phyloP scores from a whole-genome alignment of 768 basidiomycete genomes.

The Pulveroboletus frians region DNA sequence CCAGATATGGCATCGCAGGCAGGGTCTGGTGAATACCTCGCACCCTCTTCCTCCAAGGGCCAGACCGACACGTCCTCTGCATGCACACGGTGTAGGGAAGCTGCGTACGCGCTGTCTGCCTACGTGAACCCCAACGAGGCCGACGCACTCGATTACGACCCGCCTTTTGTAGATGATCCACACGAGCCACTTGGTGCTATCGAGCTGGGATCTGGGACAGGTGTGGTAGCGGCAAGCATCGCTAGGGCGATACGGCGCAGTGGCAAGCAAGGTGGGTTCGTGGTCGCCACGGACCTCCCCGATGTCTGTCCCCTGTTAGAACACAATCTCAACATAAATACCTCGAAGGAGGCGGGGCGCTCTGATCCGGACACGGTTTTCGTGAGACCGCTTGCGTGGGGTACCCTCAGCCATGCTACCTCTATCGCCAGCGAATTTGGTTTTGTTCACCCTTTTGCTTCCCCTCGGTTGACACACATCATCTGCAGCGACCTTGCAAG shows the following conservation, averaged over 20 bases:
- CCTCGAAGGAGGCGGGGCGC: slow-evolving; percentile 15
- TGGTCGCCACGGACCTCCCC: slow-evolving; percentile 69
- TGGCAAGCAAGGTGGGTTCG: slow-evolving; percentile 14
- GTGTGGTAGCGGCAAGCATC: slow-evolving; percentile 50
- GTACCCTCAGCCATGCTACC: slow-evolving; percentile 41
- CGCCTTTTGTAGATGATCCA: slow-evolving; percentile 37
- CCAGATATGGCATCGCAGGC: slow-evolving; percentile 76
- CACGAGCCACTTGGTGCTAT: slow-evolving; percentile 37
- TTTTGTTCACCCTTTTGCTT: slow-evolving; percentile 5
- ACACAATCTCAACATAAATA: slow-evolving; percentile 30
- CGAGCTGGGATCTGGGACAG: slow-evolving; percentile 79
- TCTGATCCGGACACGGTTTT: slow-evolving; percentile 1
- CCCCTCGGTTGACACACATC: slow-evolving; percentile 50
- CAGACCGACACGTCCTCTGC: not conserved
- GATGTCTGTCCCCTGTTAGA: slow-evolving; percentile 58
- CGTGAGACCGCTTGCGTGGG: slow-evolving; percentile 70
- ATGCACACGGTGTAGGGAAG: slow-evolving; percentile 52
- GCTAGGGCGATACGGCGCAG: slow-evolving; percentile 38
- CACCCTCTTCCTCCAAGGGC: slow-evolving; percentile 9
- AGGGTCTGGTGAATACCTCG: slow-evolving; percentile 63
- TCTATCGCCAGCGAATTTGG: slow-evolving; percentile 38
- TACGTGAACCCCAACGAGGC: slow-evolving; percentile 44
- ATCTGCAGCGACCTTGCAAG: slow-evolving; percentile 81
- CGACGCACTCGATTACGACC: slow-evolving; percentile 46
- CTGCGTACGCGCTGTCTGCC: slow-evolving; percentile 52